Base-by-base conservation (phyloP, 192 early-diverging fungal species). In the Chytriomyces confervae region DNA sequence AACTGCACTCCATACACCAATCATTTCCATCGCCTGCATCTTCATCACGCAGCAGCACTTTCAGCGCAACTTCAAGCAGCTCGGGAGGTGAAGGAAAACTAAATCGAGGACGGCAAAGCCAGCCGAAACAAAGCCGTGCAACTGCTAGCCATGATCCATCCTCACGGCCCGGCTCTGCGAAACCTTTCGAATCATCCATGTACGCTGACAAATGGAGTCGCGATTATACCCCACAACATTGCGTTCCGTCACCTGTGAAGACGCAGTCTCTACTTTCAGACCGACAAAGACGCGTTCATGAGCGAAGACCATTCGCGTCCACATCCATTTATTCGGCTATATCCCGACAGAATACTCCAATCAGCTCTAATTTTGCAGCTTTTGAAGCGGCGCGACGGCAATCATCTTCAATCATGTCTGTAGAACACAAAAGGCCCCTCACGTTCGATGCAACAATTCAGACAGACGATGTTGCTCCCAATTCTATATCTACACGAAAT, bases 361-460 rank as follows among this genome's bases (percentile, higher is more conserved):
- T 57, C 11, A 57, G 53, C 53, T 36, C 29, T 36, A 57, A 20
- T 57, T 57, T 57, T 57, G 20, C 53, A 57, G 13, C 53, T 57
- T 20, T 20, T 11, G 20, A 57, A 18, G 13, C 13, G 53, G 11
- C 53, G 20, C 13, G 3, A 11, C 53, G 20, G 3, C 53, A 20
- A 11, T 18, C 53, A 57, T 20, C 53, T 57, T 11, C 11, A 57
- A 57, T 20, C 20, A 57, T 20, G 20, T 57, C 53, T 11, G 53
- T 57, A 2, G 20, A 57, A 18, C 20, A 11, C 11, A 11, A 11
- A 20, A 57, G 20, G 20, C 53, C 53, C 13, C 53, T 57, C 53
- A 57, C 53, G 11, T 57, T 57, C 53, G 53, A 57, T 57, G 53
- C 53, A 57, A 57, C 11, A 18, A 57, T 57, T 57, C 53, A 57